Evolutionary conservation across 202 grass and related monocot species (phyloP).

Genomic region (Brachypodium distachyon): DNA sequence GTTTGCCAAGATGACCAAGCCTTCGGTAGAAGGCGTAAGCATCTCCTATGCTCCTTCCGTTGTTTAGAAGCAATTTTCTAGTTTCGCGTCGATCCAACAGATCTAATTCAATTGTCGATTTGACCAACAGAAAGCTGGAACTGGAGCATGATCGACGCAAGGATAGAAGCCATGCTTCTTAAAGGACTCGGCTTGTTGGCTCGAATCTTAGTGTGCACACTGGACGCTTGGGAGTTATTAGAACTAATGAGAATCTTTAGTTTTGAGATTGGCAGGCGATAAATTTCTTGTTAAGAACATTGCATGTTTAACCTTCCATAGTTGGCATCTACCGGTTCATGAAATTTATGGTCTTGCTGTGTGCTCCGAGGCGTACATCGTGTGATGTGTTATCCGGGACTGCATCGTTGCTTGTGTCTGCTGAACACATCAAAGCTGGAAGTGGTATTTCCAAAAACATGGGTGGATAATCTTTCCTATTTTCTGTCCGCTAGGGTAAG

Average conservation of each 20-base stretch:
- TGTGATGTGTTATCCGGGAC: too few relatives aligned
- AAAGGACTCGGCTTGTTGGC: background rate
- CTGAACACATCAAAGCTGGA: too few relatives aligned
- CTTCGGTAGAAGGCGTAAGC: constrained; percentile 23
- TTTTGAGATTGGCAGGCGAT: background rate
- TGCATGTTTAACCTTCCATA: background rate
- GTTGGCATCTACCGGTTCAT: background rate
- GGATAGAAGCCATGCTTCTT: background rate
- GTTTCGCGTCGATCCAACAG: background rate
- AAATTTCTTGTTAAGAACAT: background rate
- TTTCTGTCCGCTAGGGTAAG: too few relatives aligned
- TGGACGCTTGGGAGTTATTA: background rate
- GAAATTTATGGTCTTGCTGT: too few relatives aligned
- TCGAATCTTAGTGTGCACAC: background rate
- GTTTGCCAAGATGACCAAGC: constrained; percentile 83
- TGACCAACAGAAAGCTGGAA: constrained; percentile 30
- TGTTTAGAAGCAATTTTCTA: background rate
- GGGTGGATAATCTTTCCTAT: too few relatives aligned
- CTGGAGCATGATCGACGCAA: background rate
- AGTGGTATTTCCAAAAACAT: too few relatives aligned
- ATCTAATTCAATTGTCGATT: background rate
- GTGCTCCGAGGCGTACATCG: too few relatives aligned
- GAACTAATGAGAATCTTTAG: background rate
- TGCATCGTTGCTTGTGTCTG: too few relatives aligned
- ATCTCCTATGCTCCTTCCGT: background rate